Evolutionary conservation across 2,329 filamentous ascomycete species (phyloP), one percentile per base, ranked within the genome.

Genomic region (Raffaelea albimanens): DNA sequence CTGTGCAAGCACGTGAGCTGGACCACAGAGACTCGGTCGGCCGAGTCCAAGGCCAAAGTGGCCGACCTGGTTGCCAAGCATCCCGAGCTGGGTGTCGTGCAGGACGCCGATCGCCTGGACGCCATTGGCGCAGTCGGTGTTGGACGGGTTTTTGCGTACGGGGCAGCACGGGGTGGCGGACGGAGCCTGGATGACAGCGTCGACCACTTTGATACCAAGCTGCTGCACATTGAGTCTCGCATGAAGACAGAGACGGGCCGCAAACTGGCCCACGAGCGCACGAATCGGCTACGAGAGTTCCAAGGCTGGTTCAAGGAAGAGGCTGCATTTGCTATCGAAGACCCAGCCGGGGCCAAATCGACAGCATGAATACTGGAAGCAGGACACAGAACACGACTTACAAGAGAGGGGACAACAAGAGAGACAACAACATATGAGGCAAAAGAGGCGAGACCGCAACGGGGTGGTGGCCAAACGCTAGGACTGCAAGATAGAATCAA

Each of bases 21-120:
- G 68, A 82, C 78, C 3, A 74, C 76, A 54, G 90, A 96, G 64
- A 69, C 78, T 43, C 77, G 76, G 56, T 72, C 89, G 58, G 82
- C 83, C 1, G 77, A 76, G 56, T 72, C 89, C 58, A 82, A 82
- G 1, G 66, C 64, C 5, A 65, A 67, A 13, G 80, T 87, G 9
- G 64, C 63, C n/a, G 63, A 67, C 2, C 69, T 90, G n/a, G 69
- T 94, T n/a, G 61, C 60, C 5, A 59, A 66, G 25, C 70, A 85
- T 61, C 87, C 87, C 1, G 87, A 93, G 63, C 69, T 93, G 31
- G 89, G 80, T 0, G 78, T 95, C 43, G 88, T 96, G 29, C 90
- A 96, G 66, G 91, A 96, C 63, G 90, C 90, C 4, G 91, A 96
- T 67, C 75, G 90, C 7, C 70, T 97, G n/a, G 91, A 97, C 66